A percentile compares a stretch with the other conserved stretches of the same genome.
These are phyloP conservation scores for Xylaria intraflava DNA, from an alignment of 495 filamentous ascomycete species.

Conservation along the genomic window DNA sequence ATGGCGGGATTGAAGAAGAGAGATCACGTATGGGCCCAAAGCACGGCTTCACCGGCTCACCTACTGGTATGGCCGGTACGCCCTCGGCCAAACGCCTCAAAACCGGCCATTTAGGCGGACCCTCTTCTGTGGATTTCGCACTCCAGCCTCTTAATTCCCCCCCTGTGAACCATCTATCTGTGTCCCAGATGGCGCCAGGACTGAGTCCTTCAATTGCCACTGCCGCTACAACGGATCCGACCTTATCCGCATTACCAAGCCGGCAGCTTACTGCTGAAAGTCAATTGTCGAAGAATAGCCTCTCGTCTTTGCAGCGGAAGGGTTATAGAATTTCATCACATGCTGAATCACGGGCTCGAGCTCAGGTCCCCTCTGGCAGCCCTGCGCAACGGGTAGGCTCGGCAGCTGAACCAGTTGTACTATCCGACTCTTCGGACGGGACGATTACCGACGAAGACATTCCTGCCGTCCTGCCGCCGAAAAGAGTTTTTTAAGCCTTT, in stretches of 20 bases:
- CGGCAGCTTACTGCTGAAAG: slow-evolving; percentile 5
- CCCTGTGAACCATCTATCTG: slow-evolving; percentile 23
- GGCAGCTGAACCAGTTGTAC: slow-evolving; percentile 16
- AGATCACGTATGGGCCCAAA: slow-evolving; percentile 31
- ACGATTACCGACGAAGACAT: slow-evolving; percentile 36
- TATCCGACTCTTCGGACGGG: slow-evolving; percentile 24
- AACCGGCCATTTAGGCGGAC: slow-evolving; percentile 4
- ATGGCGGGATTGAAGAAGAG: slow-evolving; percentile 37
- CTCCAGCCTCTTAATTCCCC: not conserved
- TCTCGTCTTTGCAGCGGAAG: slow-evolving; percentile 19
- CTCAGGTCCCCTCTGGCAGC: not conserved
- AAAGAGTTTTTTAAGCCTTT: not conserved
- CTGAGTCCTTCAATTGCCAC: slow-evolving; percentile 27
- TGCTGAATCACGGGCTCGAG: not conserved
- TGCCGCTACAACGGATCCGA: slow-evolving; percentile 27
- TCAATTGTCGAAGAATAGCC: slow-evolving; percentile 11
- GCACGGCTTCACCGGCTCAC: slow-evolving; percentile 7
- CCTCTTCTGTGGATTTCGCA: not conserved
- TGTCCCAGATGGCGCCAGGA: slow-evolving; percentile 26
- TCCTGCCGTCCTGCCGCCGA: slow-evolving; percentile 32
- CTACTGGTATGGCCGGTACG: not conserved
- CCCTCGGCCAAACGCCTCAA: slow-evolving; percentile 17
- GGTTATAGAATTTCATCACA: slow-evolving; percentile 26
- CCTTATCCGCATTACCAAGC: slow-evolving; percentile 12
- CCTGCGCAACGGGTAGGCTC: slow-evolving; percentile 10